Evolutionary conservation across 805 yeast genomes (phyloP), one percentile per base, ranked within the genome.

Genomic region (Ogataea naganishii): DNA sequence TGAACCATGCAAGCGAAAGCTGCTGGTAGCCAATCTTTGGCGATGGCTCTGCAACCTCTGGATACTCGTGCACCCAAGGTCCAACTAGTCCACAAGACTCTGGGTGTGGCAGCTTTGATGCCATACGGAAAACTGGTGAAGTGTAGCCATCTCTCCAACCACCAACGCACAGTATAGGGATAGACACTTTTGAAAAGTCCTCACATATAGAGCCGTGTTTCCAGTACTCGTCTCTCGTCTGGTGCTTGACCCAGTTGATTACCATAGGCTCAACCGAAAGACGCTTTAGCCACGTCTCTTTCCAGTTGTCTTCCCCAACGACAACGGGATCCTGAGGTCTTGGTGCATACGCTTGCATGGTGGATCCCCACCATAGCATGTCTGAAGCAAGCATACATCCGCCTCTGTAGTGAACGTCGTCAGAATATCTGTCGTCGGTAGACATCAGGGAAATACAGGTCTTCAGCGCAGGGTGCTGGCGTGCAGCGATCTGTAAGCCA

Each of bases 141-240:
- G 60, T 55, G 35, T 56, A 57, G 6, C 60, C 62, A 36, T 57
- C 62, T 46, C 60, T 53, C 60, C 61, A 56, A 12, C 62, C 60
- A 31, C 61, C 60, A 29, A 55, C 39, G 2, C 57, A 53, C 23
- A 56, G 40, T 3, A 56, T 59, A 7, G 62, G 61, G 20, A 56
- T 52, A 26, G 50, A 42, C 7, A 56, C 53, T 15, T 50, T 44
- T 17, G 32, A 20, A 29, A 47, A 56, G 30, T 52, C 49, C 33
- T 56, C 60, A 37, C 46, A 45, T 23, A 56, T 42, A 5, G 61
- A 56, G 0, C 62, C 62, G 33, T 56, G 62, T 36, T 56, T 53
- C 62, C 61, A 56, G 34, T 52, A 56, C 1, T 32, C 53, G 33
- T 56, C 62, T 32, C 58, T 49, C 3, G 44, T 44, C 34, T 56